Percentiles rank a stretch among this genome's conserved stretches.
Conservation (phyloP, 371 early-diverging fungal species). For the Apophysomyces ossiformis region DNA sequence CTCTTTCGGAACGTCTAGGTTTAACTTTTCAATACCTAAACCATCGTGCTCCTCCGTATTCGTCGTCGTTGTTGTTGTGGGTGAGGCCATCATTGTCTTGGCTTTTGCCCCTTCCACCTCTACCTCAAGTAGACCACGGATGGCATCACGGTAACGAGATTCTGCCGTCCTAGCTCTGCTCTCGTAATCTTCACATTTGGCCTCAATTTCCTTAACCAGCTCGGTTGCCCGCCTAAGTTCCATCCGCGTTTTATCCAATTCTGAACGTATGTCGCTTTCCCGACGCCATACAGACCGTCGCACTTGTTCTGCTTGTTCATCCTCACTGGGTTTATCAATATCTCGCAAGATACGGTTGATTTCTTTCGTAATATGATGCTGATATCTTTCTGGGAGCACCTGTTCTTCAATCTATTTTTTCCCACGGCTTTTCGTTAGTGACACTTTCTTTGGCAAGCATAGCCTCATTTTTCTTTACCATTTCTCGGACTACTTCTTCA, state of each 20-base stretch:
- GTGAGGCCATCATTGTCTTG: not conserved
- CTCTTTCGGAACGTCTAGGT: slow-evolving; percentile 8
- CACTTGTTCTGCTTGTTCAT: slow-evolving; percentile 40
- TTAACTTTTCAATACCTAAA: slow-evolving; percentile 9
- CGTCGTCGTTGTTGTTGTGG: too few relatives aligned
- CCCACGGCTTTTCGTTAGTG: too few relatives aligned
- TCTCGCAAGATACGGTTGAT: slow-evolving; percentile 88
- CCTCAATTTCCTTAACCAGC: slow-evolving; percentile 38
- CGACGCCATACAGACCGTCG: slow-evolving; percentile 57
- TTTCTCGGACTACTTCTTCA: slow-evolving; percentile 91
- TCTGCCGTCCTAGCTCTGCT: slow-evolving; percentile 37
- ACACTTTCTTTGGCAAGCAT: too few relatives aligned
- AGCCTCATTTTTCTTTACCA: slow-evolving; percentile 49
- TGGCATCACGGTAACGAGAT: slow-evolving; percentile 43
- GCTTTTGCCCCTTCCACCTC: slow-evolving; percentile 14
- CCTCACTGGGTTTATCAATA: slow-evolving; percentile 53
- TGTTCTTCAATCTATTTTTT: slow-evolving; percentile 71
- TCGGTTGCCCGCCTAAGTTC: slow-evolving; percentile 33
- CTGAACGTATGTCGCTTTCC: slow-evolving; percentile 49
- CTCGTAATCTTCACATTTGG: slow-evolving; percentile 38
- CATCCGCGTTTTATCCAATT: slow-evolving; percentile 40
- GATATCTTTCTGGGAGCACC: slow-evolving; percentile 77
- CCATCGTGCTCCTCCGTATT: not conserved
- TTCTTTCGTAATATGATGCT: slow-evolving; percentile 82
- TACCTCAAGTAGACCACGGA: slow-evolving; percentile 32